Evolutionary conservation across 78 protist genomes (phyloP), one percentile per base, ranked within the genome.

Genomic region (Salpingoeca rosetta): DNA sequence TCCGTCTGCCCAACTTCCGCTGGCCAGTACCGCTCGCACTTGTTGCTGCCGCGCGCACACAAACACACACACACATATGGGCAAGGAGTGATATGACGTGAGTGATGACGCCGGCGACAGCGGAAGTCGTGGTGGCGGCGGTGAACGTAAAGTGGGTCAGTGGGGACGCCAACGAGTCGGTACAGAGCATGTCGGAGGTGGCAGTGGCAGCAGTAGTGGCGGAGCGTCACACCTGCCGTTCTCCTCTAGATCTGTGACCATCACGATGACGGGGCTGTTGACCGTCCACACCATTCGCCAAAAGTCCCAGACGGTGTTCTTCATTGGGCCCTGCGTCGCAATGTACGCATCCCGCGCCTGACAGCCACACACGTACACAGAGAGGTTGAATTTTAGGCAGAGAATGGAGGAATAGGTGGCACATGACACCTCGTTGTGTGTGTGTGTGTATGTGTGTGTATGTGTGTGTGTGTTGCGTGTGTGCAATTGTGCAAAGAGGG

Each of bases 221-320:
- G 90, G 72, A 90, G 85, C 82, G 86, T 87, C 31, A 80, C 84
- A n/a, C 77, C 82, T 91, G 26, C 51, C 73, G 80, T 73, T 84
- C 79, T 91, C 92, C 25, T 80, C 86, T 36, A 82, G 86, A n/a
- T 75, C 74, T 0, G 94, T 91, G 17, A 81, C n/a, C 94, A 91
- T 91, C 43, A 88, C 94, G 40, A 91, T 88, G 40, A 91, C 82
- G 56, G 88, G 79, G 31, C 87, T 75, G 27, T 77, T 83, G 39
- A 76, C 86, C 81, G 88, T 92, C 91, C 92, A 91, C 75, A 87
- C 83, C 94, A 91, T 91, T 65, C 82, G 86, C 94, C 94, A 91
- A 83, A 91, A 91, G 87, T 88, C 94, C 81, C 76, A 44, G 36
- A 85, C 56, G 38, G 94, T 91, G 82, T 85, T 83, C 12, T 73